These are phyloP conservation scores for Ophiostoma triangulosporum DNA, from an alignment of 2,329 filamentous ascomycete genomes.

Conservation along the genomic window DNA sequence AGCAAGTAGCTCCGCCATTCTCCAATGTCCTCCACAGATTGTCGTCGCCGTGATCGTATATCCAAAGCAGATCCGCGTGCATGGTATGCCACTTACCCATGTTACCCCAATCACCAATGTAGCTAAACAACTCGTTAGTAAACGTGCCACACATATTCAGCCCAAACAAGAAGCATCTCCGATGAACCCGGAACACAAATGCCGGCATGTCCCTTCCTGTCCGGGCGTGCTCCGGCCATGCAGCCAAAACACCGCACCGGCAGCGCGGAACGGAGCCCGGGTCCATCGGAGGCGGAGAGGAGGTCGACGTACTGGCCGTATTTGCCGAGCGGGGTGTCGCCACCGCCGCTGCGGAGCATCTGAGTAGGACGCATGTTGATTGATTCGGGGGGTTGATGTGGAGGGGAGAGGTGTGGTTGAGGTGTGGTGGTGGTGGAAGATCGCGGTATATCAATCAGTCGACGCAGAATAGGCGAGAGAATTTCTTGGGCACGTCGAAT, in stretches of 20 bases:
- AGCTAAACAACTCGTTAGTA: conserved; percentile 33
- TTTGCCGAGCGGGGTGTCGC: conserved; percentile 28
- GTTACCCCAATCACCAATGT: conserved; percentile 59
- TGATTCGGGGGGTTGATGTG: conserved; percentile 2
- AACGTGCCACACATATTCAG: background rate
- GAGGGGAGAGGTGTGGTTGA: conserved; percentile 2
- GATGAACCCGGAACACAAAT: background rate
- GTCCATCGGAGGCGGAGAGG: background rate
- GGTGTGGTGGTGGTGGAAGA: conserved; percentile 2
- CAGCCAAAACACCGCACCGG: conserved; percentile 3
- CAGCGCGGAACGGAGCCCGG: conserved; percentile 4
- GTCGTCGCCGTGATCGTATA: background rate
- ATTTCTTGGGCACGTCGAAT: conserved; percentile 14
- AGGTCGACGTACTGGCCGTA: conserved; percentile 28
- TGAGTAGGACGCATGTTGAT: conserved; percentile 35
- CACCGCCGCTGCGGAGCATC: conserved; percentile 27
- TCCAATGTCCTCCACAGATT: too few species aligned
- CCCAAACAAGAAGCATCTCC: background rate
- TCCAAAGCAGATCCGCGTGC: background rate
- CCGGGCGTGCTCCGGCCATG: background rate
- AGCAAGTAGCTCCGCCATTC: background rate
- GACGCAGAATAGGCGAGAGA: conserved; percentile 13
- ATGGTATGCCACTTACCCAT: conserved; percentile 46
- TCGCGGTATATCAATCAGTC: conserved; percentile 1
- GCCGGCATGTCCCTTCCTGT: background rate